Conservation (phyloP, 108 stramenopile genomes). For the Cyclotella choctawhatcheeana region DNA sequence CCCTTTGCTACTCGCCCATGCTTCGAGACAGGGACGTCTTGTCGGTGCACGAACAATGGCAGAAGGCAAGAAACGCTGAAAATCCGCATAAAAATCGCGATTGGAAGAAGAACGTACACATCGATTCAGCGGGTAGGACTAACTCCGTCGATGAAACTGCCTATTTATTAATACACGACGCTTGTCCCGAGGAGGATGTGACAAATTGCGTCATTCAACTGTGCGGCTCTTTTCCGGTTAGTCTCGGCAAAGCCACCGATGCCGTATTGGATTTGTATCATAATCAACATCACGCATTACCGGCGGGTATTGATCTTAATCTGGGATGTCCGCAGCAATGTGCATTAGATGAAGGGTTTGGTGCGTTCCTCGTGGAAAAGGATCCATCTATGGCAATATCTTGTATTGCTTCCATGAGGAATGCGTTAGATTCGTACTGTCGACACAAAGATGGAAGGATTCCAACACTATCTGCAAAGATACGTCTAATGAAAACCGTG, state of each 20-base stretch:
- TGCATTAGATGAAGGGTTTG: constrained; percentile 50
- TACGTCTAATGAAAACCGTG: constrained; percentile 46
- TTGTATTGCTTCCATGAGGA: constrained; percentile 54
- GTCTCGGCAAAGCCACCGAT: constrained; percentile 42
- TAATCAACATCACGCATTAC: constrained; percentile 11
- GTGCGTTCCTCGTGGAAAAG: constrained; percentile 61
- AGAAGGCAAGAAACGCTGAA: too few relatives aligned
- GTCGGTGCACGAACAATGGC: constrained; percentile 22
- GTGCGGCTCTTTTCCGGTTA: constrained; percentile 49
- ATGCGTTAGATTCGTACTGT: constrained; percentile 42
- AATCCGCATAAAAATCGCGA: too few relatives aligned
- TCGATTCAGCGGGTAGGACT: constrained; percentile 45
- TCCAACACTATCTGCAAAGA: constrained; percentile 60
- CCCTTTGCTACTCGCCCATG: constrained; percentile 67
- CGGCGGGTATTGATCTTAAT: constrained; percentile 62
- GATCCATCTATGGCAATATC: constrained; percentile 41
- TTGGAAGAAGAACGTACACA: constrained; percentile 11
- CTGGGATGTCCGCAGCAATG: constrained; percentile 69
- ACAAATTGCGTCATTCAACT: constrained; percentile 55
- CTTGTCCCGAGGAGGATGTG: constrained; percentile 25
- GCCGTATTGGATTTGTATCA: constrained; percentile 46
- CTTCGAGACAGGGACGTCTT: constrained; percentile 59
- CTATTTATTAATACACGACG: constrained; percentile 50
- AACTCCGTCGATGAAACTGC: constrained; percentile 34
- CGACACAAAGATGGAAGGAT: neutral